phyloP scores from a whole-genome alignment of 441 rosid genomes.

The Capsella rubella region DNA sequence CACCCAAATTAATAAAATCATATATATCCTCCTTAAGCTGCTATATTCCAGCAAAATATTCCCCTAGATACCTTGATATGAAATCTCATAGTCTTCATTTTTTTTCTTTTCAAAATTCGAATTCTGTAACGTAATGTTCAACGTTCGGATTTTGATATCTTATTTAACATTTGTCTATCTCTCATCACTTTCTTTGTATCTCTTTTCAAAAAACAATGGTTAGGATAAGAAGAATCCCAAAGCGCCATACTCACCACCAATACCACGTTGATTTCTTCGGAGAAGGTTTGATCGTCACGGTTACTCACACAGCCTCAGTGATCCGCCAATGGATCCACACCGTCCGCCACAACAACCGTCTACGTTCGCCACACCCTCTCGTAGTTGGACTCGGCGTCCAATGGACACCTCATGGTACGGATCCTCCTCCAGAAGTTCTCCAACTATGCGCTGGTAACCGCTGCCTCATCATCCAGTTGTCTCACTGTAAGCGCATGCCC shows the following conservation, averaged over 20 bases:
- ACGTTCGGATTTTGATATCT: neutral
- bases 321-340: slow-evolving; percentile 6
- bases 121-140: neutral
- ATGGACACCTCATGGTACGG: neutral
- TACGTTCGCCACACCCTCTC: neutral
- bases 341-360: neutral
- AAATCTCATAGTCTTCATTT: neutral
- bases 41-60: neutral
- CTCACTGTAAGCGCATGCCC: neutral
- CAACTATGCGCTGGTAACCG: neutral
- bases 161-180: too few species aligned
- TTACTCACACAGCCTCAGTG: neutral
- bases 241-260: neutral
- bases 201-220: neutral
- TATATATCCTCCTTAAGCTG: neutral
- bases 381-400: slow-evolving; percentile 5
- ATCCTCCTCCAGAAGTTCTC: neutral
- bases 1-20: neutral
- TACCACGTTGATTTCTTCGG: neutral
- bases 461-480: slow-evolving; percentile 13
- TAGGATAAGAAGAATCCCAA: neutral
- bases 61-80: neutral
- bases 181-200: neutral
- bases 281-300: neutral
- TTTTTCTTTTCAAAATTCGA: neutral